Evolutionary conservation across 495 filamentous ascomycete species (phyloP), one percentile per base, ranked within the genome.

Genomic region (Aspergillus saccharolyticus): DNA sequence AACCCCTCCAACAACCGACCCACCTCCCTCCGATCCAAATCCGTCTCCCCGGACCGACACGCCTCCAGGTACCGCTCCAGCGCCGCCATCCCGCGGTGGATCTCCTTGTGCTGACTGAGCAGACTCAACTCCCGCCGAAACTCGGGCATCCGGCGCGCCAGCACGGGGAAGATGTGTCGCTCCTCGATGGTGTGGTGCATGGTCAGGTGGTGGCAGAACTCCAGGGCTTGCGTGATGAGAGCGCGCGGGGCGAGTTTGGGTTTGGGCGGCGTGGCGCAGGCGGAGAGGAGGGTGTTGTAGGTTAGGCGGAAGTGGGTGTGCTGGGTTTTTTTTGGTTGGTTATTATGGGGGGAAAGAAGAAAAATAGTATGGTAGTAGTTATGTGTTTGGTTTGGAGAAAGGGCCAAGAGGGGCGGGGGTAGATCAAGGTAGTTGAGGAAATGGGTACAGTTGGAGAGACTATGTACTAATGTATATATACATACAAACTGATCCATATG

Each of bases 141-240:
- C 51, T 86, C 85, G 8, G 92, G 89, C 91, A 96, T 96, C 60
- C 82, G 85, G 47, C 70, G 72, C 20, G 87, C 90, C 12, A 97
- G 46, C 12, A 45, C 28, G 19, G 57, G 57, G 46, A 60, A 60
- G 39, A 60, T 77, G 63, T 91, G 84, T 20, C 77, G 75, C 68
- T 97, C 92, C 70, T 97, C 91, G 61, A 96, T 92, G 39, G 66
- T 72, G 73, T 97, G 91, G 77, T 97, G 91, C 54, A 84, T 72
- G 30, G 83, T 78, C 2, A 97, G 81, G 53, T 88, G 83, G 6
- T 76, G 74, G 53, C 80, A 78, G 70, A 96, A 91, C 7, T 82
- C 68, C 6, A 88, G 69, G 2, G 85, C 88, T 20, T 77, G 77
- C 65, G 72, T 67, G 60, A 92, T 70, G 67, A 93, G 86, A 14